Conservation (phyloP, 2,329 filamentous ascomycete species). For the Corinectria fuckeliana region DNA sequence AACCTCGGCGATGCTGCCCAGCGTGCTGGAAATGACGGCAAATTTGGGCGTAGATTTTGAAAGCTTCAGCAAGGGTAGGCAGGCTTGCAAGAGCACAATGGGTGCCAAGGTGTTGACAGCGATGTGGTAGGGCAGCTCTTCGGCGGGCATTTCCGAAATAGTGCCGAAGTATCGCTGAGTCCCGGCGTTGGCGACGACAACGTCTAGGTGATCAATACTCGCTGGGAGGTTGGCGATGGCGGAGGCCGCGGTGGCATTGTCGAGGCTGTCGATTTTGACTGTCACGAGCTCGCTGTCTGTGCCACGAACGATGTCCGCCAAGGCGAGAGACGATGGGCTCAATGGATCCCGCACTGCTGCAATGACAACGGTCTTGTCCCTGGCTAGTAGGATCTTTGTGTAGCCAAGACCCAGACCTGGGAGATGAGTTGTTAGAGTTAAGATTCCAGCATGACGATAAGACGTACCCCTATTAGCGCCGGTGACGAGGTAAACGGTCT, state of each 20-base stretch:
- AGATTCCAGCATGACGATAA: too few relatives aligned
- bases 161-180: neutral
- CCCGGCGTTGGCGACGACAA: neutral
- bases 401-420: too few relatives aligned
- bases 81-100: neutral
- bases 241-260: neutral
- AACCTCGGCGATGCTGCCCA: neutral
- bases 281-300: neutral
- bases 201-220: neutral
- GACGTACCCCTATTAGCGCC: too few relatives aligned
- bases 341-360: too few relatives aligned
- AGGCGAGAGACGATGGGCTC: neutral
- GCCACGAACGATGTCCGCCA: neutral
- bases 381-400: too few relatives aligned
- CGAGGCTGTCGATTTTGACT: neutral
- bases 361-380: too few relatives aligned
- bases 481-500: too few relatives aligned
- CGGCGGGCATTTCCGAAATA: neutral
- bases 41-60: neutral
- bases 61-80: neutral
- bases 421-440: too few relatives aligned
- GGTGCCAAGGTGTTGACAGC: neutral
- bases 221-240: neutral
- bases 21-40: neutral
- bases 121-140: neutral